Evolutionary conservation across 2,329 filamentous ascomycete species (phyloP).

Genomic region (Calonectria ilicicola): DNA sequence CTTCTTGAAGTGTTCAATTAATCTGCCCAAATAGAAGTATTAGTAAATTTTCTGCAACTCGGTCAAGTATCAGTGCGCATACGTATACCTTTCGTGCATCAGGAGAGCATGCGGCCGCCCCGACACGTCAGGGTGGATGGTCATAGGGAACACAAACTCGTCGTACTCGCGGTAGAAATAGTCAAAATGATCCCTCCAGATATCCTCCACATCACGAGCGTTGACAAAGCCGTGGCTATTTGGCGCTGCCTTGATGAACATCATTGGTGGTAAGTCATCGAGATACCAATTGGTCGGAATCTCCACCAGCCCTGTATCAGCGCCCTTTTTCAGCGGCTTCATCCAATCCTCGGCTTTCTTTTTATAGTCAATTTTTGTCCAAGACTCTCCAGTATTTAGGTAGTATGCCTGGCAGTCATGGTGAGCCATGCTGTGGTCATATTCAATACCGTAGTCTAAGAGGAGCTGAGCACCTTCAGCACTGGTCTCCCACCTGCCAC

Average conservation of each 20-base stretch:
- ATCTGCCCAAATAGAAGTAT: not conserved
- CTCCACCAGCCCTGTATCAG: constrained; percentile 73
- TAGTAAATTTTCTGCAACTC: not conserved
- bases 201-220: constrained; percentile 70
- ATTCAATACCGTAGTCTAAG: constrained; percentile 75
- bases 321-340: constrained; percentile 68
- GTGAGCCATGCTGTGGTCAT: constrained; percentile 74
- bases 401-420: constrained; percentile 76
- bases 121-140: constrained; percentile 80
- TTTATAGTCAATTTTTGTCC: constrained; percentile 76
- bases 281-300: constrained; percentile 73
- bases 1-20: constrained; percentile 76
- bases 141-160: constrained; percentile 82
- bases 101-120: constrained; percentile 78
- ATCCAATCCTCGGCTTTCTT: constrained; percentile 44
- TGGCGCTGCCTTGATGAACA: constrained; percentile 76
- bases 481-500: constrained; percentile 74
- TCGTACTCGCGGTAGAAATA: constrained; percentile 84
- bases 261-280: constrained; percentile 76
- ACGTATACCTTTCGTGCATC: constrained; percentile 70
- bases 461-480: constrained; percentile 75
- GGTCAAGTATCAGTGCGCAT: not conserved
- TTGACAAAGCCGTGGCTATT: constrained; percentile 74
- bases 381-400: constrained; percentile 73
- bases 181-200: constrained; percentile 76